Conservation (phyloP, 345 rosid genomes). For the thale cress (Arabidopsis thaliana) region DNA sequence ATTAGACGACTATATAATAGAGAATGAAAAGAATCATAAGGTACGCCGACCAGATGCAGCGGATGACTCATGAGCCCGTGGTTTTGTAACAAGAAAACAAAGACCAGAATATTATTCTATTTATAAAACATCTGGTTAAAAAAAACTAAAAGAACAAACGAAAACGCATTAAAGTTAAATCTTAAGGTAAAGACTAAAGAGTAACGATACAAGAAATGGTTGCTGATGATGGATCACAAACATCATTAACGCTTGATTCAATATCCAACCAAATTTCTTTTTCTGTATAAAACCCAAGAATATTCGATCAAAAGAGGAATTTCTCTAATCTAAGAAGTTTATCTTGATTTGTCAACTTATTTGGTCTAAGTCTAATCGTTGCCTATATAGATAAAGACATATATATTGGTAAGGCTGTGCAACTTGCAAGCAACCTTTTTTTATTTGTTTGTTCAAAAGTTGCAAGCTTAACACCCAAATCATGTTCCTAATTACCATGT, state of each 20-base stretch:
- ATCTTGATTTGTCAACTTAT: slow-evolving; percentile 27
- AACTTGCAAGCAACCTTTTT: slow-evolving; percentile 13
- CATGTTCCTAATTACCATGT: slow-evolving; percentile 17
- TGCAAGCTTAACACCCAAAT: slow-evolving; percentile 10
- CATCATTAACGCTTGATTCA: slow-evolving; percentile 28
- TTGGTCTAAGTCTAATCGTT: slow-evolving; percentile 16
- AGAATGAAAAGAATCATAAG: slow-evolving; percentile 33
- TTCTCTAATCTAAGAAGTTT: slow-evolving; percentile 26
- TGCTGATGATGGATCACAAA: slow-evolving; percentile 31
- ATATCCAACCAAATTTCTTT: slow-evolving; percentile 2
- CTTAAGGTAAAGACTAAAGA: neutral
- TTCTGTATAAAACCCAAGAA: slow-evolving; percentile 23
- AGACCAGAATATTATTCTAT: neutral
- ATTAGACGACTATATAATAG: neutral
- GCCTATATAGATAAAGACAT: slow-evolving; percentile 29
- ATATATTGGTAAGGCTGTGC: slow-evolving; percentile 10
- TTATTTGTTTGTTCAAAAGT: slow-evolving; percentile 2
- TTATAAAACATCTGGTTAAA: neutral
- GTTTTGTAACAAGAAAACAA: slow-evolving; percentile 40
- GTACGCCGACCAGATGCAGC: slow-evolving; percentile 42
- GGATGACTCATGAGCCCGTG: slow-evolving; percentile 36
- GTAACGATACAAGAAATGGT: slow-evolving; percentile 10
- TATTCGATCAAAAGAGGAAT: slow-evolving; percentile 18
- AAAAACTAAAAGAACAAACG: neutral
- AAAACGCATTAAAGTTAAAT: neutral